phyloP scores from a whole-genome alignment of 225 moss, liverwort and hornwort species.

The Marchantia paleacea region DNA sequence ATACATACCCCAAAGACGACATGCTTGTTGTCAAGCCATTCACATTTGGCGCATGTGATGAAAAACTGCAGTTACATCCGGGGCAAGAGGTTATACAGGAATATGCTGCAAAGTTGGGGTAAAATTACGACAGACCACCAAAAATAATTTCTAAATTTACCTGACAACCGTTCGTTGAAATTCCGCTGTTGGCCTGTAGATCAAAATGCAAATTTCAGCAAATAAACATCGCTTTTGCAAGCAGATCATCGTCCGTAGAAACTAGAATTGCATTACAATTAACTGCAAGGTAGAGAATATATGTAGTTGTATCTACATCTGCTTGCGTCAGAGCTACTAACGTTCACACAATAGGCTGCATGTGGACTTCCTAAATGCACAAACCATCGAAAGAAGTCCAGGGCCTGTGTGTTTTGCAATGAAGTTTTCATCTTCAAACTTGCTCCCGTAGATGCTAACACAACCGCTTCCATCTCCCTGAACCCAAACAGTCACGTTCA shows the following conservation, averaged over 20 bases:
- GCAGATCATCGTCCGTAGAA: neutral
- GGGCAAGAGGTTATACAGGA: too few species aligned
- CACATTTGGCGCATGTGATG: slow-evolving; percentile 85
- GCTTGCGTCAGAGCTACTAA: neutral
- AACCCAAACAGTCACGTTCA: neutral
- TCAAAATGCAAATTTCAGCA: slow-evolving; percentile 6
- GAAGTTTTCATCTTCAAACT: slow-evolving; percentile 85
- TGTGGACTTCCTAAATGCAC: neutral
- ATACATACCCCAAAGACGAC: slow-evolving; percentile 71
- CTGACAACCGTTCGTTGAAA: slow-evolving; percentile 73
- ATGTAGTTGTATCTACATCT: neutral
- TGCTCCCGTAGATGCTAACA: slow-evolving; percentile 78
- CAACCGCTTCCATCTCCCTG: slow-evolving; percentile 84
- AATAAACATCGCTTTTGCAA: neutral
- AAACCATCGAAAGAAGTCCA: slow-evolving; percentile 74
- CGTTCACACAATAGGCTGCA: neutral
- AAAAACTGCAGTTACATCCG: slow-evolving; percentile 55
- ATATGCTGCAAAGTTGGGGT: too few species aligned
- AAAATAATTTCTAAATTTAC: slow-evolving; percentile 20
- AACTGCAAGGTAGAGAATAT: too few species aligned
- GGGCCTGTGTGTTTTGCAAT: slow-evolving; percentile 80
- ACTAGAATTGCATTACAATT: too few species aligned
- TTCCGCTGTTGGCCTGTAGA: slow-evolving; percentile 74
- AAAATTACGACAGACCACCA: too few species aligned
- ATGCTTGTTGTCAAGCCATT: slow-evolving; percentile 90